Evolutionary conservation across 805 yeast genomes (phyloP), one percentile per base, ranked within the genome.

Genomic region (Lachancea thermotolerans): DNA sequence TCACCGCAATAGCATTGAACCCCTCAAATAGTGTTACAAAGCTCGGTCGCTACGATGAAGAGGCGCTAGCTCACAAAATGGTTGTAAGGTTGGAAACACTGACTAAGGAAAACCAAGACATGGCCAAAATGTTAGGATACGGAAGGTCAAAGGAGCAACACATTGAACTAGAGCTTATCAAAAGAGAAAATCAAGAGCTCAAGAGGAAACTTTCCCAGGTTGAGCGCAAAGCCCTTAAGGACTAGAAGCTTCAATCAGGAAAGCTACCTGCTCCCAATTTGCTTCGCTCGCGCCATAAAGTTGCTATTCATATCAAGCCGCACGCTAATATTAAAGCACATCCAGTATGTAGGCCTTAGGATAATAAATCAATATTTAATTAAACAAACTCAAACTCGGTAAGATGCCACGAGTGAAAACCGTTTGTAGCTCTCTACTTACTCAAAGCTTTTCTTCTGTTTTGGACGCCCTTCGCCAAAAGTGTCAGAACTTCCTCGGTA

Each of bases 381-480:
- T 31, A 31, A 31, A 31, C 25, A 21, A 21, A 21, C 7, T 8
- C 34, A 31, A 31, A 31, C 15, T 31, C 15, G 16, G 34, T 3
- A 31, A 31, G 6, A 31, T 6, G 15, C 14, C 34, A 31, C 16
- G 8, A 14, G 25, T 21, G 7, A 21, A 4, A 21, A 21, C 7
- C 7, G 25, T 21, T 30, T 30, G 4, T 30, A 14, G 14, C 14
- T 14, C 8, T 12, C 51, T 52, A 51, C 42, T 57, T 55, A 33
- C 53, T 55, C 21, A 58, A 46, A 38, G 56, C 57, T 38, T 56
- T 51, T 74, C 97, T 82, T 74, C 97, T 83, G 39, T 72, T 71
- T 65, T 78, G 77, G 28, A 91, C 93, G 48, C 96, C 95, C 30
- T 76, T 75, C 21, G 97, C 82, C 57, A 91, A 77, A 42, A 72